Conservation (phyloP, 129 eudicot species). For the Escallonia rubra region DNA sequence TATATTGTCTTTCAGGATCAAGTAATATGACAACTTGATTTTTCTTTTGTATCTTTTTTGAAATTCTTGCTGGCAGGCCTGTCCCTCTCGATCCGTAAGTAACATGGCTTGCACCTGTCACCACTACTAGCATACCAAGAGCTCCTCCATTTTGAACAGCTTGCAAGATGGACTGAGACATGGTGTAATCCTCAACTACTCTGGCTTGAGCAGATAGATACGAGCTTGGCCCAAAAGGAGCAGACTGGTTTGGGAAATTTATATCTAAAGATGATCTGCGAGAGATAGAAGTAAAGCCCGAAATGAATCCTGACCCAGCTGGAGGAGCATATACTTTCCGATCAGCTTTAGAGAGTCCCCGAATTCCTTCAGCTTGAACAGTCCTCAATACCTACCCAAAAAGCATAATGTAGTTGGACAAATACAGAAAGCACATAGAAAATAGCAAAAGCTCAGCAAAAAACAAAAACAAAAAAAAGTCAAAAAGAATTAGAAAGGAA, state of each 20-base stretch:
- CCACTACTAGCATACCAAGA: conserved; percentile 77
- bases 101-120: conserved; percentile 94
- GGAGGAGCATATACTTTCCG: conserved; percentile 89
- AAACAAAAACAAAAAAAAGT: neutral
- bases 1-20: conserved; percentile 87
- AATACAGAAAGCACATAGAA: neutral
- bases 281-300: conserved; percentile 73
- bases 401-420: neutral
- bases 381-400: conserved; percentile 66
- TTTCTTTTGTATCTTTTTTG: conserved; percentile 85
- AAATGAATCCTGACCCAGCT: conserved; percentile 95
- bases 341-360: conserved; percentile 80
- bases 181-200: conserved; percentile 81
- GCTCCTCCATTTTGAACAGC: conserved; percentile 65
- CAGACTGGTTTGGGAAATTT: conserved; percentile 37
- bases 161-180: conserved; percentile 78
- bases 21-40: conserved; percentile 86
- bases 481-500: too few species aligned
- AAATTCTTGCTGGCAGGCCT: conserved; percentile 90
- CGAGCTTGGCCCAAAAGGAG: conserved; percentile 84
- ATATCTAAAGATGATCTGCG: conserved; percentile 59
- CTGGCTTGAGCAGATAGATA: conserved; percentile 84
- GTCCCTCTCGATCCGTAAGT: conserved; percentile 90
- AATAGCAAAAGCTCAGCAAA: neutral
- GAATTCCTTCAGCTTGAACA: conserved; percentile 94